Evolutionary conservation across 345 rosid species (phyloP).

Genomic region (Lagerstroemia speciosa): DNA sequence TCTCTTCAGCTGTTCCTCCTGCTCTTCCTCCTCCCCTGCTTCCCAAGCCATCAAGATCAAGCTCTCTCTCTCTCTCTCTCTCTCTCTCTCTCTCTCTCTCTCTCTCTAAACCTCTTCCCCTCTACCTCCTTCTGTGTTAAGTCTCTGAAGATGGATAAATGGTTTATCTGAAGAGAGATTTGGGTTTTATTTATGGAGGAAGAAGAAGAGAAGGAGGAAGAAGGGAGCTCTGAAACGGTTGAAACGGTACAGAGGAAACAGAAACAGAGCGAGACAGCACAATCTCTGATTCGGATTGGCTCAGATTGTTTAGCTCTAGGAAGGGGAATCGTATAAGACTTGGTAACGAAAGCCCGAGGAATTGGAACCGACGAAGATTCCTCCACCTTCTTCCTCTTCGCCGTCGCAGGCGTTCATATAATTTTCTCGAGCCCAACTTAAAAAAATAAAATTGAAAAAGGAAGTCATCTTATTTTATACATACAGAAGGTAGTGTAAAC

Average conservation of each 20-base stretch:
- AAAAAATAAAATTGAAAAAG: not conserved
- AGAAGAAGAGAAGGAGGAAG: not conserved
- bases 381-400: not conserved
- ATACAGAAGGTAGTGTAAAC: too few relatives aligned
- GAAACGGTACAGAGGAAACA: not conserved
- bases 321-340: not conserved
- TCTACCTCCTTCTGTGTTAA: too few relatives aligned
- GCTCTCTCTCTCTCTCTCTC: not conserved
- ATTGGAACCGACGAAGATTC: not conserved
- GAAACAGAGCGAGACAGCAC: not conserved
- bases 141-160: not conserved
- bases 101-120: too few relatives aligned
- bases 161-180: not conserved
- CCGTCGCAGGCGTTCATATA: not conserved
- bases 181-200: not conserved
- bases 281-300: not conserved
- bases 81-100: too few relatives aligned
- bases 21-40: conserved; percentile 10
- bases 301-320: not conserved
- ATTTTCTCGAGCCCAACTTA: not conserved
- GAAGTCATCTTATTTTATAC: too few relatives aligned
- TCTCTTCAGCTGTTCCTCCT: conserved; percentile 28
- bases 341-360: too few relatives aligned
- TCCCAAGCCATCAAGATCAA: not conserved
- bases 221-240: not conserved